A percentile compares a stretch with the other conserved stretches of the same genome.
Conservation (phyloP, 139 green algal species). For the Axilococcus clingmanii region DNA sequence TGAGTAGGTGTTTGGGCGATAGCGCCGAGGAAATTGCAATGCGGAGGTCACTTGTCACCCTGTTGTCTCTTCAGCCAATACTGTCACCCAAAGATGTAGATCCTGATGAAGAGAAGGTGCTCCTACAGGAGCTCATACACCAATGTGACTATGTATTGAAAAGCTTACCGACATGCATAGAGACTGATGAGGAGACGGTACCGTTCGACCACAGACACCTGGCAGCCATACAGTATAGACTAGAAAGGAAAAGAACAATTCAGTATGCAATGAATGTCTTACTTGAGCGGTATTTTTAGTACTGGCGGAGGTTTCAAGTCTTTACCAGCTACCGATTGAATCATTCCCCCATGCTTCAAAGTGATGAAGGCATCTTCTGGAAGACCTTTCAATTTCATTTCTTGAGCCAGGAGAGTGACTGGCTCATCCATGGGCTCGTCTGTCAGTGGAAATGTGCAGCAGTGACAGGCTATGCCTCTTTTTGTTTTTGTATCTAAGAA, state of each 20-base stretch:
- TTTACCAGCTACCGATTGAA: neutral
- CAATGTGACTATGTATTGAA: too few relatives aligned
- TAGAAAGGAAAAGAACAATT: neutral
- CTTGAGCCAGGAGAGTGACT: slow-evolving; percentile 17
- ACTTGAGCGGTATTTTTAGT: too few relatives aligned
- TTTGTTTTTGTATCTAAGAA: slow-evolving; percentile 41
- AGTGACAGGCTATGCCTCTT: slow-evolving; percentile 52
- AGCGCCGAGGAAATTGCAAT: too few relatives aligned
- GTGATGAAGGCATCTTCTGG: slow-evolving; percentile 29
- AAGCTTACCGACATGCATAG: too few relatives aligned
- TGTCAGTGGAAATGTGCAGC: slow-evolving; percentile 48
- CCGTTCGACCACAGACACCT: neutral
- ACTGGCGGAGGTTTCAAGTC: too few relatives aligned
- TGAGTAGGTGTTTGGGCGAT: neutral
- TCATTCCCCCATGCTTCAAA: slow-evolving; percentile 52
- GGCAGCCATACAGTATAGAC: neutral
- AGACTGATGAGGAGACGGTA: too few relatives aligned
- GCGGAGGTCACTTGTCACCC: too few relatives aligned
- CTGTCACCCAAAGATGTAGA: too few relatives aligned
- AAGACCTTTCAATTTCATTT: slow-evolving; percentile 18
- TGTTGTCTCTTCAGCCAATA: too few relatives aligned
- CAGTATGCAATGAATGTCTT: too few relatives aligned
- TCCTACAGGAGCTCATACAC: too few relatives aligned
- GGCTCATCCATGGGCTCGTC: slow-evolving; percentile 63
- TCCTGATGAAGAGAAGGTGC: too few relatives aligned